Evolutionary conservation across 208 protist species (phyloP).

Genomic region (Phytomonas sp.): DNA sequence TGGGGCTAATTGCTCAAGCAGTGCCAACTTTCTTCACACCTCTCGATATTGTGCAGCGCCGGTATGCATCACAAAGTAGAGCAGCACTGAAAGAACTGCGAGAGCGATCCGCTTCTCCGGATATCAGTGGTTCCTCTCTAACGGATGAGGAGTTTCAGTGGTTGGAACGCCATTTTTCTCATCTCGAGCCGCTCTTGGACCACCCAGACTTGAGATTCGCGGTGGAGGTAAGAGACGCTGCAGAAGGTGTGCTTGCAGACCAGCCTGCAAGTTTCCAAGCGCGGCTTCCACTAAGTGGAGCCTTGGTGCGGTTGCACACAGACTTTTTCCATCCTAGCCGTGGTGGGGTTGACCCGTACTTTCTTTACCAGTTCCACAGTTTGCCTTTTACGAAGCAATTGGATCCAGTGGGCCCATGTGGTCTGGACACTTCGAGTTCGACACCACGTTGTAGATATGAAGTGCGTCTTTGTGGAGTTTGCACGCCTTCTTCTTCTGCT

Average conservation of each 20-base stretch:
- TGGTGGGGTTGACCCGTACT: conserved; percentile 16
- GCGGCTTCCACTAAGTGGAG: background rate
- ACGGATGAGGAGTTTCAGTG: conserved; percentile 65
- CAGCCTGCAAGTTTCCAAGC: background rate
- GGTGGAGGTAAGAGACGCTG: conserved; percentile 16
- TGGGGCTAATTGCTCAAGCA: background rate
- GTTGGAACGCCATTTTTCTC: conserved; percentile 33
- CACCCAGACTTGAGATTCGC: conserved; percentile 50
- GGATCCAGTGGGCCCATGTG: background rate
- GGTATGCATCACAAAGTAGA: background rate
- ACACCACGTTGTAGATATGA: background rate
- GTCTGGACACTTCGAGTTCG: background rate
- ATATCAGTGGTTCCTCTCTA: background rate
- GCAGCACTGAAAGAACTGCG: background rate
- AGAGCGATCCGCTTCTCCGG: background rate
- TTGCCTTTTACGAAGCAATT: background rate
- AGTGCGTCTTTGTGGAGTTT: background rate
- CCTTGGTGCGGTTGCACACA: conserved; percentile 23
- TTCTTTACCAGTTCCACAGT: background rate
- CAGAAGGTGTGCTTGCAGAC: background rate
- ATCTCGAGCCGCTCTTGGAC: conserved; percentile 28
- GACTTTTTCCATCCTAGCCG: conserved; percentile 27
- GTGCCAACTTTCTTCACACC: background rate
- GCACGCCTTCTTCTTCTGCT: background rate
- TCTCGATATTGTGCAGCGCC: background rate